Percentiles rank a stretch among this genome's conserved stretches.
Evolutionary conservation across 2,329 filamentous ascomycete species (phyloP).

Genomic region (Fusarium sp.): DNA sequence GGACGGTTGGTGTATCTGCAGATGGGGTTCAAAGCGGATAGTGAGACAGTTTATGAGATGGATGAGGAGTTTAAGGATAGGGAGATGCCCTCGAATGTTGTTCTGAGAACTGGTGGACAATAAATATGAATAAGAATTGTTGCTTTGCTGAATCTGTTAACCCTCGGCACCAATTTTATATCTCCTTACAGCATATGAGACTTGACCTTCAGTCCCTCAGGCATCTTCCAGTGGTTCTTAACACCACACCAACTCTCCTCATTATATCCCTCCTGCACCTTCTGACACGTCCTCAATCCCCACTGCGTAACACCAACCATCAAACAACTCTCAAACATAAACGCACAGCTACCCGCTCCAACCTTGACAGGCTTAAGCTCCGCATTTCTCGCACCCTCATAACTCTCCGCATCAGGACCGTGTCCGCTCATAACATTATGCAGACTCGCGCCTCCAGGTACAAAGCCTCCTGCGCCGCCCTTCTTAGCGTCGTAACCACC

Average conservation of each 20-base stretch:
- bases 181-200: constrained; percentile 30
- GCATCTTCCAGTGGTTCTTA: constrained; percentile 69
- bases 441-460: constrained; percentile 68
- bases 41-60: constrained; percentile 56
- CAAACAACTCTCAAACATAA: constrained; percentile 76
- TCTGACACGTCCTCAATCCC: constrained; percentile 69
- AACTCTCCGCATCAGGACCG: constrained; percentile 68
- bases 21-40: constrained; percentile 58
- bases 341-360: constrained; percentile 70
- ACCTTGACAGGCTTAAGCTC: constrained; percentile 67
- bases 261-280: constrained; percentile 75
- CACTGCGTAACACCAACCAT: constrained; percentile 80
- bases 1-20: constrained; percentile 59
- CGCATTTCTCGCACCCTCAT: constrained; percentile 66
- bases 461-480: constrained; percentile 64
- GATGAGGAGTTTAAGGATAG: constrained; percentile 56
- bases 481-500: constrained; percentile 72
- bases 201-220: constrained; percentile 50
- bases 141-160: background rate
- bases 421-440: constrained; percentile 79
- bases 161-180: constrained; percentile 8
- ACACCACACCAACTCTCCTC: constrained; percentile 82
- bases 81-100: constrained; percentile 57
- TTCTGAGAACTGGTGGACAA: constrained; percentile 55
- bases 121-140: background rate